These are phyloP conservation scores for Geosiphon pyriformis DNA, from an alignment of 192 early-diverging fungal genomes.

Conservation along the genomic window DNA sequence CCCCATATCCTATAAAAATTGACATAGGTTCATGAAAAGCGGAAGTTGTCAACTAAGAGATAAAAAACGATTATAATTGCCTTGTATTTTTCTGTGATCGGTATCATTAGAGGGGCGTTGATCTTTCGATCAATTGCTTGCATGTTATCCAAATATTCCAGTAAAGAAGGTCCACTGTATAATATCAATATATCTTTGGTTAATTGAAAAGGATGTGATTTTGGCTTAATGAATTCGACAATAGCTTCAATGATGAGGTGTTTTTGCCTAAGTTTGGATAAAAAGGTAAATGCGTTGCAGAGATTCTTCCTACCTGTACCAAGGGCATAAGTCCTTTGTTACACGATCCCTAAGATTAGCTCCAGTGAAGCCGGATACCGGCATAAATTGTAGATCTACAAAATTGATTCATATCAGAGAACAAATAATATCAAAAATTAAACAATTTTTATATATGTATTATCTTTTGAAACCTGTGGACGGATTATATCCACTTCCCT, in stretches of 20 bases:
- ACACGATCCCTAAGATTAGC: constrained; percentile 91
- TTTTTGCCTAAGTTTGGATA: too few species aligned
- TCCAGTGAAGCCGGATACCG: constrained; percentile 95
- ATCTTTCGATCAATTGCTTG: constrained; percentile 81
- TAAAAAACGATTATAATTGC: constrained; percentile 27
- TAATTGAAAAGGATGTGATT: background rate
- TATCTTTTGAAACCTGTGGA: constrained; percentile 52
- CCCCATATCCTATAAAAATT: constrained; percentile 81
- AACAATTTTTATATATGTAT: background rate
- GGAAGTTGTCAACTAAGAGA: too few species aligned
- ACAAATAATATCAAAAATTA: background rate
- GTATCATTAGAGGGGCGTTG: constrained; percentile 86
- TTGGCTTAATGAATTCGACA: too few species aligned
- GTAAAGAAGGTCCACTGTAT: constrained; percentile 71
- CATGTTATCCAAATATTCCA: constrained; percentile 81
- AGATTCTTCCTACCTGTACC: constrained; percentile 46
- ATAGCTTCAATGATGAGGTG: too few species aligned
- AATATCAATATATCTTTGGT: background rate
- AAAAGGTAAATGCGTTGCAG: too few species aligned
- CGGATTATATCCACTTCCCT: constrained; percentile 81
- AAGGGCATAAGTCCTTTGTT: constrained; percentile 52
- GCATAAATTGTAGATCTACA: constrained; percentile 78
- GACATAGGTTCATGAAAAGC: constrained; percentile 3
- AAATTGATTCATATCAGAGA: too few species aligned
- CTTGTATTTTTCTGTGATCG: constrained; percentile 93